Base-by-base conservation (phyloP, 2,329 filamentous ascomycete genomes). In the Talaromyces funiculosus region DNA sequence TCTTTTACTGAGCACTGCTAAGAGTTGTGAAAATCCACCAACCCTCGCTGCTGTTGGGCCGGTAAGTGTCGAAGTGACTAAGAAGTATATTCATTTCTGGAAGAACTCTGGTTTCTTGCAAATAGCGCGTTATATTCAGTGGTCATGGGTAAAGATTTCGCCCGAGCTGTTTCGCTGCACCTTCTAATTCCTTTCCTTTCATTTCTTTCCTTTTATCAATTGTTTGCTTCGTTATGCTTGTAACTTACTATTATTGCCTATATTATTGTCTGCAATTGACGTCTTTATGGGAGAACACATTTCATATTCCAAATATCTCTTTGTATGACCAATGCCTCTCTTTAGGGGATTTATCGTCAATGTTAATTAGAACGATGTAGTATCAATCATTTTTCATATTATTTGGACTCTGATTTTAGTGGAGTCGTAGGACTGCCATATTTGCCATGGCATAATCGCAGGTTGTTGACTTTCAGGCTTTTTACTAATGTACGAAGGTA, bases 1-100 rank as follows among this genome's bases (percentile, higher is more conserved):
- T 0, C 57, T 81, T 3, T 29, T 80, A 0, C 42, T 81, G 47
- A 77, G 73, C 57, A 77, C 73, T 0, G 60, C 65, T 10, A 70
- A 71, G 29, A 66, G 68, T 3, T 59, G 55, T 1, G 68, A 75
- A 62, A 73, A 80, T 66, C 81, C 78, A 0, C 31, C 64, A 18
- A 73, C 71, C 0, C 60, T 80, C 59, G 61, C 65, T 1, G 62
- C 26, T 12, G 62, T 68, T 4, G 71, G 72, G 2, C 73, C 75
- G 1, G 72, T 79, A 2, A 63, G 61, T 42, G 68, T 64, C n/a
- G 68, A 72, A 4, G 51, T 75, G 3, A 69, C 68, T 1, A 63
- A 64, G 56, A 67, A 65, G 47, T 79, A 75, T 64, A 65, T 78
- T 40, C 37, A 64, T 12, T 60, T 55, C 8, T 78, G 76, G 75